These are phyloP conservation scores for Neurospora sp. DNA, from an alignment of 495 filamentous ascomycete species.

Conservation along the genomic window DNA sequence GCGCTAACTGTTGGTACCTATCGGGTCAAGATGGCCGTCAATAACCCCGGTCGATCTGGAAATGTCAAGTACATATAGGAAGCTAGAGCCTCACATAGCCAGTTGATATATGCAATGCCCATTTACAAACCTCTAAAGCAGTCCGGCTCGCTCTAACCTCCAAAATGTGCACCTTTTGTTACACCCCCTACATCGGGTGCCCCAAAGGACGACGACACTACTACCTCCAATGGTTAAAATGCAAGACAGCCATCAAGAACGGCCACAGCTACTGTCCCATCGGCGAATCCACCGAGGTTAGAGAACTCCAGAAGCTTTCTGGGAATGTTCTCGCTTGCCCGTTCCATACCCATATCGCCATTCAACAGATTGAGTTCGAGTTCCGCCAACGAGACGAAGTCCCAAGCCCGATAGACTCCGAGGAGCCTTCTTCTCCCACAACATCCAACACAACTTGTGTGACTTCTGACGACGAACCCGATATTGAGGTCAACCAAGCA, in stretches of 20 bases:
- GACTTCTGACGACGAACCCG: not conserved
- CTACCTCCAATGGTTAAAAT: conserved; percentile 25
- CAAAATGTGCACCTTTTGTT: conserved; percentile 24
- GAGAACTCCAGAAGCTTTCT: conserved; percentile 15
- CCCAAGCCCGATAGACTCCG: not conserved
- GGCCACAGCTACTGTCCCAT: conserved; percentile 15
- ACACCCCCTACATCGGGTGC: conserved; percentile 21
- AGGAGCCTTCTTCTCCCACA: not conserved
- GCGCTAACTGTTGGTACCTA: not conserved
- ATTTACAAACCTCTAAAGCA: not conserved
- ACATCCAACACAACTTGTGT: not conserved
- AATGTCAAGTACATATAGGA: not conserved
- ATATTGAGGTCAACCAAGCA: not conserved
- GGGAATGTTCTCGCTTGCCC: conserved; percentile 18
- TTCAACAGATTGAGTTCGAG: conserved; percentile 16
- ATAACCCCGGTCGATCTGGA: not conserved
- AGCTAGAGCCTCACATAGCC: not conserved
- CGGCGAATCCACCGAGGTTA: conserved; percentile 10
- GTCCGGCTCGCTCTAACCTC: not conserved
- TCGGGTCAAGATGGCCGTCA: not conserved
- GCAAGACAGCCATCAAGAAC: conserved; percentile 13
- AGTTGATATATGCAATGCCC: not conserved
- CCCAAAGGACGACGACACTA: conserved; percentile 15
- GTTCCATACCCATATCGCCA: conserved; percentile 17
- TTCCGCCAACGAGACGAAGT: not conserved